Evolutionary conservation across 306 rosid genomes (phyloP).

Genomic region (Arachis stenosperma): DNA sequence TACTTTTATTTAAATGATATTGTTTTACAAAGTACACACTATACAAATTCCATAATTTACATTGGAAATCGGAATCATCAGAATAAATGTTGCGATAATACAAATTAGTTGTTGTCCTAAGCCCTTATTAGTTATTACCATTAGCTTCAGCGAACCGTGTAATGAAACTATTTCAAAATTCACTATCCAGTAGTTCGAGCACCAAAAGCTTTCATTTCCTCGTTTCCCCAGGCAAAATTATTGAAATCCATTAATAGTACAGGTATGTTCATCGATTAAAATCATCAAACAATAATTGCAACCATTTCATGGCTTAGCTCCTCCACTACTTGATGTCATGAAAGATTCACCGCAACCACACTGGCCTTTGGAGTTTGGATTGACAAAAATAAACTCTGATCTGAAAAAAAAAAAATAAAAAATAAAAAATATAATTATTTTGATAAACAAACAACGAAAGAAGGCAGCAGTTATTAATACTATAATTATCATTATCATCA

Average conservation of each 20-base stretch:
- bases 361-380: slow-evolving; percentile 95
- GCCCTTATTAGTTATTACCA: slow-evolving; percentile 32
- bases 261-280: slow-evolving; percentile 10
- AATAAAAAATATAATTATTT: neutral
- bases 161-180: slow-evolving; percentile 28
- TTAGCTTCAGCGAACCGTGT: slow-evolving; percentile 30
- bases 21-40: slow-evolving; percentile 18
- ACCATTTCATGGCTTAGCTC: slow-evolving; percentile 50
- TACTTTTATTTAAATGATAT: neutral
- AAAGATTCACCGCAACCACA: slow-evolving; percentile 98
- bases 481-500: neutral
- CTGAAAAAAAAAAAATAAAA: slow-evolving; percentile 43
- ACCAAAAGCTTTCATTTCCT: slow-evolving; percentile 31
- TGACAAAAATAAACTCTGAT: slow-evolving; percentile 87
- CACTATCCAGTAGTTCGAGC: slow-evolving; percentile 14
- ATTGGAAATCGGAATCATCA: slow-evolving; percentile 28
- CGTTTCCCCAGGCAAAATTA: slow-evolving; percentile 30
- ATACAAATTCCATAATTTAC: slow-evolving; percentile 39
- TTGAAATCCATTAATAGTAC: slow-evolving; percentile 30
- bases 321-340: slow-evolving; percentile 67
- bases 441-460: neutral
- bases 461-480: slow-evolving; percentile 9
- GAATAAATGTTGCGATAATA: slow-evolving; percentile 35
- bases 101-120: slow-evolving; percentile 29
- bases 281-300: slow-evolving; percentile 34